Evolutionary conservation across 2,329 filamentous ascomycete genomes (phyloP).

Genomic region (Fusarium proliferatum): DNA sequence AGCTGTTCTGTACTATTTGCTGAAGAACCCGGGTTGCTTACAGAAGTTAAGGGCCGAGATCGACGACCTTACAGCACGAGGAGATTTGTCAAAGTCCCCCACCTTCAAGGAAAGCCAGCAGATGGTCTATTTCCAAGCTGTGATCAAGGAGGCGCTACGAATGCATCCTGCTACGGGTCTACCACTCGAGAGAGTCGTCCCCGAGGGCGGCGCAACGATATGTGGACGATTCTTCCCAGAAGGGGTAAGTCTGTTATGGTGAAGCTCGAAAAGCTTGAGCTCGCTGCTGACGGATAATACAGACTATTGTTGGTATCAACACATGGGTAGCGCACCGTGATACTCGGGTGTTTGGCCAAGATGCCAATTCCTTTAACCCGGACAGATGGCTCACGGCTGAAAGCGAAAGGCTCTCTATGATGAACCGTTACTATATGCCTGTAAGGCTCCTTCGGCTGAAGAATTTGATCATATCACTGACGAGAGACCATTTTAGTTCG

Average conservation of each 20-base stretch:
- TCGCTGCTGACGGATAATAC: neutral
- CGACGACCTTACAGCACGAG: neutral
- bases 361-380: slow-evolving; percentile 29
- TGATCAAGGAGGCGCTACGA: slow-evolving; percentile 37
- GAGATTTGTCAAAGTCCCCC: slow-evolving; percentile 2
- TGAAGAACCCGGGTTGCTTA: slow-evolving; percentile 22
- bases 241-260: slow-evolving; percentile 4
- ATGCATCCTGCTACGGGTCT: slow-evolving; percentile 38
- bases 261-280: fast-evolving
- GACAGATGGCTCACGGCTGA: slow-evolving; percentile 32
- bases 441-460: neutral
- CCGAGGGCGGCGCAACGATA: slow-evolving; percentile 29
- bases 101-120: slow-evolving; percentile 37
- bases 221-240: slow-evolving; percentile 32
- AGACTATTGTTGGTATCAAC: slow-evolving; percentile 40
- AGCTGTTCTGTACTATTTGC: slow-evolving; percentile 30
- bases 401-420: neutral
- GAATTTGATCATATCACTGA: fast-evolving
- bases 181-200: slow-evolving; percentile 33
- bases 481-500: slow-evolving; percentile 24
- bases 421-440: slow-evolving; percentile 42
- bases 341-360: slow-evolving; percentile 25
- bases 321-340: slow-evolving; percentile 40
- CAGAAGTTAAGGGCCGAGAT: slow-evolving; percentile 23
- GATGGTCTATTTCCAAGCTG: slow-evolving; percentile 35